Evolutionary conservation across 1,284 basidiomycete genomes (phyloP).

Genomic region (Mrakiaceae sp.): DNA sequence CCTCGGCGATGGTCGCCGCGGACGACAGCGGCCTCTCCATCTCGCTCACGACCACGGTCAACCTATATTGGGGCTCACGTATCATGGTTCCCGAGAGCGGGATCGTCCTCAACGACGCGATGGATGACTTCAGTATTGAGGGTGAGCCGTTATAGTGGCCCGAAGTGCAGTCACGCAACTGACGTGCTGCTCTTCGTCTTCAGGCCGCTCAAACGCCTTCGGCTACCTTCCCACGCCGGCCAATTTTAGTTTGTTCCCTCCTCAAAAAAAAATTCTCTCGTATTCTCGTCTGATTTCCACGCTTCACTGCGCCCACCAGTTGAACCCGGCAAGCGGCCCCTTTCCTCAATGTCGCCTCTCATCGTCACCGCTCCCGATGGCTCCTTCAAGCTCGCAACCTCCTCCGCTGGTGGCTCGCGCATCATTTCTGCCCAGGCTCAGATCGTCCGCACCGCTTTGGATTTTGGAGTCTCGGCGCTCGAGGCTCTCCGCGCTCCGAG

Average conservation of each 20-base stretch:
- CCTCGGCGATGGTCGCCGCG: slow-evolving; percentile 30
- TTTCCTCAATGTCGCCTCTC: slow-evolving; percentile 30
- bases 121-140: slow-evolving; percentile 32
- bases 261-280: neutral
- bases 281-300: neutral
- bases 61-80: slow-evolving; percentile 27
- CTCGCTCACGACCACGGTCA: slow-evolving; percentile 31
- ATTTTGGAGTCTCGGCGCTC: slow-evolving; percentile 22
- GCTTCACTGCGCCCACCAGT: neutral
- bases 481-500: slow-evolving; percentile 24
- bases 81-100: slow-evolving; percentile 31
- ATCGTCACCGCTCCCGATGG: slow-evolving; percentile 23
- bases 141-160: slow-evolving; percentile 16
- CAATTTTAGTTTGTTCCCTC: slow-evolving; percentile 25
- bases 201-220: slow-evolving; percentile 22
- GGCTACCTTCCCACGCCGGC: slow-evolving; percentile 29
- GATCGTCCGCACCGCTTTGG: slow-evolving; percentile 26
- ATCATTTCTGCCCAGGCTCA: slow-evolving; percentile 31
- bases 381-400: slow-evolving; percentile 24
- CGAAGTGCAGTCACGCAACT: no score
- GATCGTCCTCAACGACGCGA: slow-evolving; percentile 31
- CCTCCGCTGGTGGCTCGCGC: slow-evolving; percentile 27
- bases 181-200: neutral
- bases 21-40: slow-evolving; percentile 27
- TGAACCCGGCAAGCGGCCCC: slow-evolving; percentile 24